Evolutionary conservation across 352 stramenopile species (phyloP).

Genomic region (Phytophthora agathidicida): DNA sequence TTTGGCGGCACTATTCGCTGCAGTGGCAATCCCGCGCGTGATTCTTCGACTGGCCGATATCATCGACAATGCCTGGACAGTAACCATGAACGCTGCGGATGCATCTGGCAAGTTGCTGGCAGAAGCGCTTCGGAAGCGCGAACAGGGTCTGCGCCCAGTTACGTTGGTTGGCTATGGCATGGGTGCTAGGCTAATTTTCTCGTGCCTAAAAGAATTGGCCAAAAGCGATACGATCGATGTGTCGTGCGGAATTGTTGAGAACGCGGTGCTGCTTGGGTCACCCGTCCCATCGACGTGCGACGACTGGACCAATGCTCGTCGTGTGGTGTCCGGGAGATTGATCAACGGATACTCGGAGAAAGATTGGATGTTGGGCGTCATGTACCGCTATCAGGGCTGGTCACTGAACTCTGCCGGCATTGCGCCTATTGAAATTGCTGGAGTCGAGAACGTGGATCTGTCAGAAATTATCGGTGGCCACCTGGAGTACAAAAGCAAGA

Average conservation of each 20-base stretch:
- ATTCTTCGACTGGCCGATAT: slow-evolving; percentile 74
- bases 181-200: slow-evolving; percentile 89
- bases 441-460: slow-evolving; percentile 87
- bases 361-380: slow-evolving; percentile 91
- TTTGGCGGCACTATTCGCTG: slow-evolving; percentile 74
- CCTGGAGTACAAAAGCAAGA: slow-evolving; percentile 91
- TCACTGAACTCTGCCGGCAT: slow-evolving; percentile 82
- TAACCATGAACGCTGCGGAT: slow-evolving; percentile 81
- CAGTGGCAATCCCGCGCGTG: slow-evolving; percentile 73
- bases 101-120: slow-evolving; percentile 80
- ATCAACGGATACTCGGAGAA: slow-evolving; percentile 92
- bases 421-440: slow-evolving; percentile 57
- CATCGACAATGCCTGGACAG: slow-evolving; percentile 88
- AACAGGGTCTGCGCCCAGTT: slow-evolving; percentile 84
- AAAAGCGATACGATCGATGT: slow-evolving; percentile 56
- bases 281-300: slow-evolving; percentile 59
- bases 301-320: slow-evolving; percentile 74
- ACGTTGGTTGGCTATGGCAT: slow-evolving; percentile 91
- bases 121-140: slow-evolving; percentile 57
- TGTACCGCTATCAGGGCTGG: slow-evolving; percentile 91
- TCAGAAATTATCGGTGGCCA: slow-evolving; percentile 81
- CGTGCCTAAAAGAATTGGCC: slow-evolving; percentile 88
- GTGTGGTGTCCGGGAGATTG: slow-evolving; percentile 82
- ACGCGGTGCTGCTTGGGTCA: slow-evolving; percentile 87
- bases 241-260: slow-evolving; percentile 86